These are phyloP conservation scores for Venustampulla echinocandica DNA, from an alignment of 495 filamentous ascomycete species.

Conservation along the genomic window DNA sequence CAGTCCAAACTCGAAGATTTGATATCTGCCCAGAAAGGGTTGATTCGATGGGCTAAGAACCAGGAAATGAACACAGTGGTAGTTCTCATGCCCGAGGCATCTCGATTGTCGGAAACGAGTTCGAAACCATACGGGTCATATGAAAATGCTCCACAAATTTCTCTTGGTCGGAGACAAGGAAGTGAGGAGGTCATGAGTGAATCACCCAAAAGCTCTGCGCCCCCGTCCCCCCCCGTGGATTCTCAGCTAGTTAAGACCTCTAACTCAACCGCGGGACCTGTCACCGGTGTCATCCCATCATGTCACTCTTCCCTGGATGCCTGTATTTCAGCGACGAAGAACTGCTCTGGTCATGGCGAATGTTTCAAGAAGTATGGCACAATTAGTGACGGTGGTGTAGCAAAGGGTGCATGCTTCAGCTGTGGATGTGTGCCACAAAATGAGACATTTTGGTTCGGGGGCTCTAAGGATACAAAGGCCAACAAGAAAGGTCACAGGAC, in stretches of 20 bases:
- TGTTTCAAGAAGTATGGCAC: constrained; percentile 53
- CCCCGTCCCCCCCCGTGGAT: neutral
- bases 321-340: constrained; percentile 54
- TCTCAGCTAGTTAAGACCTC: constrained; percentile 7
- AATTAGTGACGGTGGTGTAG: constrained; percentile 22
- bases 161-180: constrained; percentile 11
- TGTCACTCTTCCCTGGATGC: constrained; percentile 57
- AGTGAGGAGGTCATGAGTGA: constrained; percentile 17
- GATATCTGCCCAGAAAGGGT: constrained; percentile 6
- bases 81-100: constrained; percentile 19
- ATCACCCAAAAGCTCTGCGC: neutral
- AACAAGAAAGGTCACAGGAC: constrained; percentile 7
- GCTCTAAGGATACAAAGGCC: neutral
- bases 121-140: constrained; percentile 18
- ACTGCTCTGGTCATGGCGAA: constrained; percentile 67
- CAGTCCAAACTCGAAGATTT: constrained; percentile 7
- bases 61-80: constrained; percentile 17
- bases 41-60: constrained; percentile 13
- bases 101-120: constrained; percentile 4
- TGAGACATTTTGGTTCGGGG: constrained; percentile 33
- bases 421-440: constrained; percentile 59
- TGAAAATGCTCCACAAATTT: constrained; percentile 12
- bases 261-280: constrained; percentile 4
- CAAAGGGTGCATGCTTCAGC: constrained; percentile 68
- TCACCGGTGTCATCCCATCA: constrained; percentile 18